Percentiles rank a stretch among this genome's conserved stretches.
Evolutionary conservation across 106 monocot species (phyloP).

Genomic region (Dactylorhiza incarnata): DNA sequence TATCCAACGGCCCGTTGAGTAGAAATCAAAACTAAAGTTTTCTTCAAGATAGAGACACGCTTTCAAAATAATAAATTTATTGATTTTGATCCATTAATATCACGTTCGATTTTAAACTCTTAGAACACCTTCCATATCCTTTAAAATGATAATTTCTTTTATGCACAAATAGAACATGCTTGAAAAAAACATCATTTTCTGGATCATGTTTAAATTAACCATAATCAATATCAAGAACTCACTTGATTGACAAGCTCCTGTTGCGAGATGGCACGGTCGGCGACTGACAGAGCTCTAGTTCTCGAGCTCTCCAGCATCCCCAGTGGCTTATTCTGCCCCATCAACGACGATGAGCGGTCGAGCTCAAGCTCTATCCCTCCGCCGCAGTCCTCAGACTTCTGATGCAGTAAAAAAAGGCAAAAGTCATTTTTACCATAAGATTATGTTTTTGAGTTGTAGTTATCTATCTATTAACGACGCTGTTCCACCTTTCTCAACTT

Average conservation of each 20-base stretch:
- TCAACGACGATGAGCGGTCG: slow-evolving; percentile 59
- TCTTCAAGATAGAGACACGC: too few relatives aligned
- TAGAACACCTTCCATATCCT: neutral
- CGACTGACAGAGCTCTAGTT: slow-evolving; percentile 47
- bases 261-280: slow-evolving; percentile 53
- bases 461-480: too few relatives aligned
- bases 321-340: slow-evolving; percentile 25
- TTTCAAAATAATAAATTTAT: too few relatives aligned
- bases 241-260: slow-evolving; percentile 73
- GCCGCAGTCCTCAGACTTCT: slow-evolving; percentile 18
- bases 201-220: too few relatives aligned
- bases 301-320: slow-evolving; percentile 70
- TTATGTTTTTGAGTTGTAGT: too few relatives aligned
- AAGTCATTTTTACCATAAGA: too few relatives aligned
- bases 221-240: neutral
- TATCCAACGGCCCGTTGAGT: neutral
- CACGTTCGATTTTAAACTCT: neutral
- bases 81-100: too few relatives aligned
- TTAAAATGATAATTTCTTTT: too few relatives aligned
- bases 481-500: too few relatives aligned
- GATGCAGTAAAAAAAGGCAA: slow-evolving; percentile 24
- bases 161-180: too few relatives aligned
- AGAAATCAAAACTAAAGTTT: neutral
- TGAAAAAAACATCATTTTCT: too few relatives aligned
- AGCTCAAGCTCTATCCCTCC: slow-evolving; percentile 15